Percentiles rank a stretch among this genome's conserved stretches.
Conservation (phyloP, 225 moss, liverwort and hornwort genomes). For the Asterella californica region DNA sequence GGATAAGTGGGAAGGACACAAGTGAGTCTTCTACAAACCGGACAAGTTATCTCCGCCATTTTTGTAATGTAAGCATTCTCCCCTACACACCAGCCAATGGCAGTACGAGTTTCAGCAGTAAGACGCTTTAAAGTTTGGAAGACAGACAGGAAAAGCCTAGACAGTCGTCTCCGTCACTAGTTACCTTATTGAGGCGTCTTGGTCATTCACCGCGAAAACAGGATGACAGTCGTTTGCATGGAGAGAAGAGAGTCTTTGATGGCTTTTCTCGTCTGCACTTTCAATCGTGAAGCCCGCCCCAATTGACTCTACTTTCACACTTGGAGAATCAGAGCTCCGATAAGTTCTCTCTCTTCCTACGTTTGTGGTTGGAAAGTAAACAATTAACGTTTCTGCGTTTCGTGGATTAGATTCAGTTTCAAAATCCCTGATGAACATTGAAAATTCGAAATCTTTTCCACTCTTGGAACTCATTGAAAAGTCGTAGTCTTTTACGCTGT, state of each 20-base stretch:
- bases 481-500: neutral
- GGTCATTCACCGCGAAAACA: no score
- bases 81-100: neutral
- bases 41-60: neutral
- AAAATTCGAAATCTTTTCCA: neutral
- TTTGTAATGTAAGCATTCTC: no score
- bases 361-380: slow-evolving; percentile 12
- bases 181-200: neutral
- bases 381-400: slow-evolving; percentile 11
- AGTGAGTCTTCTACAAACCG: neutral
- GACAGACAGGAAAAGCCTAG: neutral
- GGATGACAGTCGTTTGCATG: neutral
- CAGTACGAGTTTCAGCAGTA: neutral
- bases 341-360: neutral
- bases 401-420: neutral
- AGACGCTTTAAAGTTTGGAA: neutral
- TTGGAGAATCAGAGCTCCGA: neutral
- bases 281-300: neutral
- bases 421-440: neutral
- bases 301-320: neutral
- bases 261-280: neutral
- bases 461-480: neutral
- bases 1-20: neutral
- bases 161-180: neutral
- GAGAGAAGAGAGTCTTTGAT: neutral